Conservation (phyloP, 331 rosid species). For the Quercus lobata region DNA sequence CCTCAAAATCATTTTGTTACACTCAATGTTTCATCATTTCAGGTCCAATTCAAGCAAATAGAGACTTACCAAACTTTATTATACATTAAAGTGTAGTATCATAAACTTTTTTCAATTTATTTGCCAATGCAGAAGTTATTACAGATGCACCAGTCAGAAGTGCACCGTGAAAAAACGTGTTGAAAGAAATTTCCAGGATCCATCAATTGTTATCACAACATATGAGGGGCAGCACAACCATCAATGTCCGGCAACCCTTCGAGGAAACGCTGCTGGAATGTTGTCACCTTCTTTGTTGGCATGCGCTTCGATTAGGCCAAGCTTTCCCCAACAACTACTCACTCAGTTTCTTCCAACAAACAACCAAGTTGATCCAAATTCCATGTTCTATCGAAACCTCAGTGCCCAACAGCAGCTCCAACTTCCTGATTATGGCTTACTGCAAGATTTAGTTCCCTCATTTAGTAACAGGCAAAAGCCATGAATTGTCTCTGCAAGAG, state of each 20-base stretch:
- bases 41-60: neutral
- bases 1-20: neutral
- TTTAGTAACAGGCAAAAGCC: slow-evolving; percentile 42
- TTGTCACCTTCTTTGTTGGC: slow-evolving; percentile 44
- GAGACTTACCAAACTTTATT: neutral
- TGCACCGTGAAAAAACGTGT: slow-evolving; percentile 88
- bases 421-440: slow-evolving; percentile 54
- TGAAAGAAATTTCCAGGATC: slow-evolving; percentile 86
- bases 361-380: slow-evolving; percentile 29
- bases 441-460: slow-evolving; percentile 73
- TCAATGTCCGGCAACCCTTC: slow-evolving; percentile 81
- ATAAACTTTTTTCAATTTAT: neutral
- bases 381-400: slow-evolving; percentile 45
- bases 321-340: slow-evolving; percentile 64
- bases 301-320: slow-evolving; percentile 32
- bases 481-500: slow-evolving; percentile 10
- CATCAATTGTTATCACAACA: slow-evolving; percentile 77
- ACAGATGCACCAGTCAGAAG: slow-evolving; percentile 87
- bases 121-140: slow-evolving; percentile 62
- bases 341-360: slow-evolving; percentile 64
- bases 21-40: neutral
- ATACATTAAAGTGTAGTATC: too few relatives aligned
- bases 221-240: slow-evolving; percentile 96
- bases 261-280: slow-evolving; percentile 65
- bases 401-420: slow-evolving; percentile 39